phyloP scores from a whole-genome alignment of 1,284 basidiomycete species.

The Polyporus tsugae region DNA sequence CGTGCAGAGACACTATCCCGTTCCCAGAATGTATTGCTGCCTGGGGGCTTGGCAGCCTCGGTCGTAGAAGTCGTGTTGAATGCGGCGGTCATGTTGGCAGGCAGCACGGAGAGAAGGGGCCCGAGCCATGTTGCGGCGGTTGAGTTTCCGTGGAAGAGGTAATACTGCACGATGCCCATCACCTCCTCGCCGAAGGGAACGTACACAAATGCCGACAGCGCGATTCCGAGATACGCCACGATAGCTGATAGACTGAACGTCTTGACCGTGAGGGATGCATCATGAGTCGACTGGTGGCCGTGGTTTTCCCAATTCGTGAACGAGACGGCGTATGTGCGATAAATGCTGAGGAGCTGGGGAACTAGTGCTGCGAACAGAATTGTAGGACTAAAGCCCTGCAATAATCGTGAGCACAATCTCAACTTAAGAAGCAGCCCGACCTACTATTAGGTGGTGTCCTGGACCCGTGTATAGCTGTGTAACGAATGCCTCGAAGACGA shows the following conservation, averaged over 20 bases:
- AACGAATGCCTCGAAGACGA: constrained; percentile 90
- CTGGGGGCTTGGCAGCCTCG: constrained; percentile 12
- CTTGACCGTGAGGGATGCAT: constrained; percentile 88
- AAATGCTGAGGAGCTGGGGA: constrained; percentile 84
- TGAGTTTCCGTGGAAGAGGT: constrained; percentile 43
- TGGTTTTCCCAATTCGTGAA: constrained; percentile 95
- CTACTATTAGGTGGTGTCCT: constrained; percentile 78
- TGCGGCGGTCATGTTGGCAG: constrained; percentile 31
- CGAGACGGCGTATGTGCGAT: constrained; percentile 72
- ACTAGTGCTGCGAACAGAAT: constrained; percentile 86
- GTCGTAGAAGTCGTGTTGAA: constrained; percentile 25
- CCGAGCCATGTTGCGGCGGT: constrained; percentile 33
- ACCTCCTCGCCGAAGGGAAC: constrained; percentile 90
- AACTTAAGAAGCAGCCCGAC: constrained; percentile 37
- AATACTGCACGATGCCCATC: constrained; percentile 64
- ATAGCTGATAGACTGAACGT: constrained; percentile 90
- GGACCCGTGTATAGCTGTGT: constrained; percentile 88
- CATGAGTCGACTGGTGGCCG: constrained; percentile 78
- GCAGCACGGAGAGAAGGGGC: constrained; percentile 32
- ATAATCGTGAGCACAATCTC: constrained; percentile 11
- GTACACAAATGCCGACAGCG: constrained; percentile 89
- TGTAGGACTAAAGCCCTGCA: constrained; percentile 83
- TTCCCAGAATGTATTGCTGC: constrained; percentile 55
- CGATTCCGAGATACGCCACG: constrained; percentile 89
- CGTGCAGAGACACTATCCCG: constrained; percentile 56